Evolutionary conservation across 192 early-diverging fungal species (phyloP).

Genomic region (Coemansia sp.): DNA sequence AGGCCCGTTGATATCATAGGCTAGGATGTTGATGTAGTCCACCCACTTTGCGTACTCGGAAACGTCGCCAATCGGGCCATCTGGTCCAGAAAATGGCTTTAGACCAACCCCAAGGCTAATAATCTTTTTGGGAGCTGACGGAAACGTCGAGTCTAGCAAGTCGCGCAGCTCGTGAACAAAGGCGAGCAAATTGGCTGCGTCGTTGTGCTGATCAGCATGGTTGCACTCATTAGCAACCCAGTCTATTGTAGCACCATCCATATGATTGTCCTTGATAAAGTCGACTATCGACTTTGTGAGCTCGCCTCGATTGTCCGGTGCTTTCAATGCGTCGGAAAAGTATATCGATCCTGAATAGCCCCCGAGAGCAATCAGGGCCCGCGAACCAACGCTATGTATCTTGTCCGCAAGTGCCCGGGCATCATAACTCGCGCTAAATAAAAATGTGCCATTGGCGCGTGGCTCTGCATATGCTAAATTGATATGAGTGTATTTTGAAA

Average conservation of each 20-base stretch:
- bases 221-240: conserved; percentile 65
- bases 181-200: conserved; percentile 60
- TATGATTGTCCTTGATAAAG: conserved; percentile 33
- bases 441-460: conserved; percentile 27
- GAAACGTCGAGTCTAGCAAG: conserved; percentile 47
- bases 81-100: conserved; percentile 55
- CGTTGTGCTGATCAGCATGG: conserved; percentile 52
- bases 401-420: conserved; percentile 16
- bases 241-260: conserved; percentile 67
- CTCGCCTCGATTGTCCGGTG: conserved; percentile 22
- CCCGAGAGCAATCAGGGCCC: conserved; percentile 65
- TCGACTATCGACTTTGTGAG: conserved; percentile 45
- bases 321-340: conserved; percentile 56
- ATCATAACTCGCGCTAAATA: conserved; percentile 23
- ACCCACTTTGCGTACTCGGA: conserved; percentile 59
- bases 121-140: conserved; percentile 33
- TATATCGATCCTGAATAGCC: conserved; percentile 69
- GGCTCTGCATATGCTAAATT: conserved; percentile 60
- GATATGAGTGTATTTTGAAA: conserved; percentile 57
- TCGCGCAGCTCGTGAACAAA: conserved; percentile 60
- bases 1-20: conserved; percentile 61
- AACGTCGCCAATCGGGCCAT: conserved; percentile 55
- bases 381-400: conserved; percentile 26
- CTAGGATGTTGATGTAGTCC: conserved; percentile 68
- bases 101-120: conserved; percentile 61